A percentile compares a stretch with the other conserved stretches of the same genome.
phyloP scores from a whole-genome alignment of 2,329 filamentous ascomycete species.

The Neonectria neomacrospora region DNA sequence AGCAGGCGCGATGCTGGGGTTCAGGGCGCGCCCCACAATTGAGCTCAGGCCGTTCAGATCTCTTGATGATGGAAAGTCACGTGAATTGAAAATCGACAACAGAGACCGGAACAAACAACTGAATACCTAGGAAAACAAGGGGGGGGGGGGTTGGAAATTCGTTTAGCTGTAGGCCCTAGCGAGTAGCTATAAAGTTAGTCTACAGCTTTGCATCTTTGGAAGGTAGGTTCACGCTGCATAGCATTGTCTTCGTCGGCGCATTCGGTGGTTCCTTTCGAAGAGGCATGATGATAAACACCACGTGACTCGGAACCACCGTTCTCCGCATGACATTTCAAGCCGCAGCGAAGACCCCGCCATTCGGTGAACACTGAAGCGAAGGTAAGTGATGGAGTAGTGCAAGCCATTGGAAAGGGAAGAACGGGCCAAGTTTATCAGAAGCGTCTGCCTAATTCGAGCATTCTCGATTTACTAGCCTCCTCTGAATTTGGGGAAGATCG shows the following conservation, averaged over 20 bases:
- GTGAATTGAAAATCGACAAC: constrained; percentile 6
- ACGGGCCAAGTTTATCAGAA: not conserved
- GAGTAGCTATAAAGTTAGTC: too few relatives aligned
- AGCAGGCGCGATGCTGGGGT: constrained; percentile 21
- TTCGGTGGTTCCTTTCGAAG: not conserved
- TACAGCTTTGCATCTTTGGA: too few relatives aligned
- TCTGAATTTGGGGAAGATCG: not conserved
- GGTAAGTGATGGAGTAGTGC: not conserved
- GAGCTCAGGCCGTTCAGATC: constrained; percentile 11
- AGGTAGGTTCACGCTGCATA: not conserved
- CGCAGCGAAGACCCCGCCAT: constrained; percentile 1
- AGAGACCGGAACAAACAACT: not conserved
- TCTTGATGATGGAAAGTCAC: not conserved
- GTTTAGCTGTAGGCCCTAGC: not conserved
- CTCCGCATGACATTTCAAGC: not conserved
- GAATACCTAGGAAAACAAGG: too few relatives aligned
- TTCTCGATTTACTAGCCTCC: not conserved
- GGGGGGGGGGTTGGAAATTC: too few relatives aligned
- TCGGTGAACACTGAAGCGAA: not conserved
- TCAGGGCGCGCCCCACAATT: constrained; percentile 8
- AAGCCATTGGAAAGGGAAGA: not conserved
- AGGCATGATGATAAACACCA: not conserved
- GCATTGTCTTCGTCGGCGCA: not conserved
- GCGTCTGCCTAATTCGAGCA: not conserved
- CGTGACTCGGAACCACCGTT: constrained; percentile 9